Conservation (phyloP, 164 flowering plant species). For the Chimonanthus praecox region DNA sequence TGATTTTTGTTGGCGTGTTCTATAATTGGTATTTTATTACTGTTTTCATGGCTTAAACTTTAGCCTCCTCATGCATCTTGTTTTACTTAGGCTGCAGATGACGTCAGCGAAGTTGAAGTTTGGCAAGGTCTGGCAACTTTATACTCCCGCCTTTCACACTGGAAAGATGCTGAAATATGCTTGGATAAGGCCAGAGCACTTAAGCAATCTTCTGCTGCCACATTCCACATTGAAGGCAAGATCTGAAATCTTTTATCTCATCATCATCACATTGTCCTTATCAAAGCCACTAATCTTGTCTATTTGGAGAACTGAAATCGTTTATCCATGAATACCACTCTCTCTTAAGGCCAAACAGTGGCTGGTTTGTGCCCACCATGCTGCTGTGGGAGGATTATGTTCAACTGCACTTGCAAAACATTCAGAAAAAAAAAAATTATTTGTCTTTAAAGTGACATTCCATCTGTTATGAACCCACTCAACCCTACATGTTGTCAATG, state of each 20-base stretch:
- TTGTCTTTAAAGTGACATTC: no score
- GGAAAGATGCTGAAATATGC: conserved; percentile 91
- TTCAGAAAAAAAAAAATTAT: no score
- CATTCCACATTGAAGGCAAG: conserved; percentile 76
- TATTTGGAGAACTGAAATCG: no score
- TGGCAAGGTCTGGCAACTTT: conserved; percentile 89
- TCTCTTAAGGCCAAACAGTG: no score
- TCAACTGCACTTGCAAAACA: no score
- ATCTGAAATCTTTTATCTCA: conserved; percentile 8
- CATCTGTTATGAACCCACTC: not conserved
- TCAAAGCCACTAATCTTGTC: no score
- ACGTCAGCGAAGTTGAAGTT: conserved; percentile 75
- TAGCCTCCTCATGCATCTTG: not conserved
- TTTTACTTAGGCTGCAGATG: conserved; percentile 31
- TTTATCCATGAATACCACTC: no score
- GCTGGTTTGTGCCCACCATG: no score
- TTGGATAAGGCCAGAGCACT: conserved; percentile 70
- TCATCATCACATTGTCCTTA: not conserved
- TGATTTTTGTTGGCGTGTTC: not conserved
- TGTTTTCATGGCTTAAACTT: not conserved
- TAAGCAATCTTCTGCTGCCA: conserved; percentile 51
- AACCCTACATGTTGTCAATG: not conserved
- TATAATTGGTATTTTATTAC: not conserved
- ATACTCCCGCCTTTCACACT: conserved; percentile 82
- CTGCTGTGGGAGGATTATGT: no score